Conservation (phyloP, 768 basidiomycete genomes). For the Calocybe cyanea region DNA sequence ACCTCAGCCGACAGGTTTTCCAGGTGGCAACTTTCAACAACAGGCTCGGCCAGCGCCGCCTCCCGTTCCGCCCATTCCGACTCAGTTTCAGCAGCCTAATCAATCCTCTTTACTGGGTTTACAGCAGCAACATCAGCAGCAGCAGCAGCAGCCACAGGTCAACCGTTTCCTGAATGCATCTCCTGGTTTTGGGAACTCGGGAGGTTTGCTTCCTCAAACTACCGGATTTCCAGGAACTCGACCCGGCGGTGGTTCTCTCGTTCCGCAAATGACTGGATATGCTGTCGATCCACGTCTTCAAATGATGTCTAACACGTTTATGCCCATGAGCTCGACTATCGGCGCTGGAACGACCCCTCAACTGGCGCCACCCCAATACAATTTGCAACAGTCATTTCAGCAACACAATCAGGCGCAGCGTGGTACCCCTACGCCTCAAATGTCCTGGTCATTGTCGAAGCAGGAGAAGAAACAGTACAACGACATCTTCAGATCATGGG, state of each 20-base stretch:
- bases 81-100: slow-evolving; percentile 55
- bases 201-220: slow-evolving; percentile 44
- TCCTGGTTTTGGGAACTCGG: slow-evolving; percentile 41
- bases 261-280: slow-evolving; percentile 76
- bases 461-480: slow-evolving; percentile 97
- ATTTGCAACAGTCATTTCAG: slow-evolving; percentile 82
- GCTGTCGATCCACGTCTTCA: slow-evolving; percentile 79
- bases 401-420: slow-evolving; percentile 77
- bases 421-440: slow-evolving; percentile 58
- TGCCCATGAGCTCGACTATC: slow-evolving; percentile 69
- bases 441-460: slow-evolving; percentile 85
- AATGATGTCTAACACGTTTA: slow-evolving; percentile 90
- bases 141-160: slow-evolving; percentile 34
- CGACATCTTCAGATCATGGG: slow-evolving; percentile 97
- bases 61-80: slow-evolving; percentile 62
- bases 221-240: slow-evolving; percentile 54
- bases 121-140: slow-evolving; percentile 36
- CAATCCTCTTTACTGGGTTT: slow-evolving; percentile 36
- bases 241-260: slow-evolving; percentile 38
- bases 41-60: slow-evolving; percentile 47
- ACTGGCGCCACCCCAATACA: slow-evolving; percentile 61
- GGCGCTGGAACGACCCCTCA: slow-evolving; percentile 59
- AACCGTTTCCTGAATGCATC: slow-evolving; percentile 55
- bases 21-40: slow-evolving; percentile 34
- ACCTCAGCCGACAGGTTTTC: slow-evolving; percentile 51